Evolutionary conservation across 1,139 yeast species (phyloP), one percentile per base, ranked within the genome.

Genomic region (Sugiyamaella sp.): DNA sequence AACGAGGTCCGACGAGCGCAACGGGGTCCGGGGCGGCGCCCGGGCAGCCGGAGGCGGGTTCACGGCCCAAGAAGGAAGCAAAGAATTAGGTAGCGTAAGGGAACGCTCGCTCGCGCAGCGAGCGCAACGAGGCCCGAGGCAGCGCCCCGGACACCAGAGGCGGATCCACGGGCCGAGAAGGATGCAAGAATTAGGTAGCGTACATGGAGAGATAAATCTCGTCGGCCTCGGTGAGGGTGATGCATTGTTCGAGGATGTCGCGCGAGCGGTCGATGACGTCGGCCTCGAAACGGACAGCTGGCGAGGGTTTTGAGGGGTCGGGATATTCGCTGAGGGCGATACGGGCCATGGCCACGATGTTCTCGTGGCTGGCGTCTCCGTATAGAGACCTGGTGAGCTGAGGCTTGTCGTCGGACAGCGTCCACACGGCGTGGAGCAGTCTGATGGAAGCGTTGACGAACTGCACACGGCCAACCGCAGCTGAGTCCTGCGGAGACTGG

Each of bases 191-290:
- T 37, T 21, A 46, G 3, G 49, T 35, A 9, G 44, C 39, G 20
- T 35, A 37, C 66, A 66, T 62, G 32, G 68, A 59, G 44, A 57
- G 54, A 66, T 82, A 88, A 55, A 89, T 72, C 53, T 84, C 81
- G 66, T 89, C 96, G 0, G 90, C 90, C 62, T 88, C 95, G 59
- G 87, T 89, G 63, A 84, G 84, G 9, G 89, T 86, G 8, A 84
- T 80, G 57, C 85, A 81, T 40, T 78, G 77, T 53, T 86, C 90
- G 54, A 89, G 72, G 20, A 89, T 79, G 60, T 85, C 89, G 60
- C 90, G 76, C 0, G 95, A 84, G 63, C 85, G 70, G 61, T 85
- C 90, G 44, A 86, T 80, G 19, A 85, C 81, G 51, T 81, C 83
- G 51, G 78, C 78, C 56, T 81, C 85, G 66, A 84, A 85, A 3